Percentiles rank a stretch among this genome's conserved stretches.
These are phyloP conservation scores for Phellinidium pouzarii DNA, from an alignment of 1,284 basidiomycete genomes.

Conservation along the genomic window DNA sequence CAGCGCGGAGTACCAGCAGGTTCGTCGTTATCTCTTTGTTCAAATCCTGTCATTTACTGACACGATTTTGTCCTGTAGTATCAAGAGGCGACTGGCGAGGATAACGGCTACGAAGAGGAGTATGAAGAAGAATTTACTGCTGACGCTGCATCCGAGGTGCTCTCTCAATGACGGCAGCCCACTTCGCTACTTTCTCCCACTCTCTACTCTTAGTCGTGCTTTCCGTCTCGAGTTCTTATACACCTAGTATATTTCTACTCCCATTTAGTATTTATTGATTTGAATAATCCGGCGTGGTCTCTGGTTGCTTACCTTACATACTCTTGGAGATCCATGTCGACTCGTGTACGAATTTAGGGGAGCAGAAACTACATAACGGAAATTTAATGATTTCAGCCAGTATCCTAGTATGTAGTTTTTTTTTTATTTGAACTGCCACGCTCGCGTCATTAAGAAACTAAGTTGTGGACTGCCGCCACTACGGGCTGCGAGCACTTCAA, in stretches of 20 bases:
- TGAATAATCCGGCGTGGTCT: not conserved
- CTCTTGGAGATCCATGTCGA: not conserved
- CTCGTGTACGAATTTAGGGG: too few species aligned
- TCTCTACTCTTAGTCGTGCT: not conserved
- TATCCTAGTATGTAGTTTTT: too few species aligned
- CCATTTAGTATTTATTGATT: not conserved
- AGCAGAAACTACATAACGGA: too few species aligned
- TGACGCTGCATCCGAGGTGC: slow-evolving; percentile 2
- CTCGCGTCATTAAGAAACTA: not conserved
- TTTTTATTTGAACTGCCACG: too few species aligned
- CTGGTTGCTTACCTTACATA: not conserved
- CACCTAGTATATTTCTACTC: not conserved
- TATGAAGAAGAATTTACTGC: slow-evolving; percentile 18
- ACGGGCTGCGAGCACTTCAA: not conserved
- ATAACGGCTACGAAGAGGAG: slow-evolving; percentile 33
- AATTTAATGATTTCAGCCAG: too few species aligned
- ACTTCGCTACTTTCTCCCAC: not conserved
- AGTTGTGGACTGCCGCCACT: not conserved
- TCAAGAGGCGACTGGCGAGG: slow-evolving; percentile 50
- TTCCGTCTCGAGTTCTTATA: not conserved
- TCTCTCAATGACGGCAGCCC: slow-evolving; percentile 8
- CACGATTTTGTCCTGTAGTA: slow-evolving; percentile 36
- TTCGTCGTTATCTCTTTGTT: slow-evolving; percentile 24
- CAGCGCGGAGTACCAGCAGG: slow-evolving; percentile 71
- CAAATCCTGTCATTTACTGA: slow-evolving; percentile 13